Conservation (phyloP, 1,284 basidiomycete species). For the Melampsora occidentalis region DNA sequence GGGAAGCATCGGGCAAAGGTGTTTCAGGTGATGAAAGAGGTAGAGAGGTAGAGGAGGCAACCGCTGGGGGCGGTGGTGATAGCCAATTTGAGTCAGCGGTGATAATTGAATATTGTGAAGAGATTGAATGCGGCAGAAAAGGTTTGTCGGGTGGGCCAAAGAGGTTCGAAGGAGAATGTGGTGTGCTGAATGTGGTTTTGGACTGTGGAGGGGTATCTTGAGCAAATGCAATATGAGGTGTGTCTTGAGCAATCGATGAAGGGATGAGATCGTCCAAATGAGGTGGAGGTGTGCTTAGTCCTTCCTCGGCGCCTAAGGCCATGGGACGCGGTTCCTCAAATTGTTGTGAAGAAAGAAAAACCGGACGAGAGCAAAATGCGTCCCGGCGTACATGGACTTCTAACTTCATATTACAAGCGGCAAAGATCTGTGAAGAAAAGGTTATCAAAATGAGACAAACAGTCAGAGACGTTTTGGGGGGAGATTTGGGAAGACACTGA, state of each 20-base stretch:
- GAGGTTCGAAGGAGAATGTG: not conserved
- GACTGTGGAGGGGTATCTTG: slow-evolving; percentile 10
- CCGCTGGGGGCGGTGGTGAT: not conserved
- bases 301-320: no score
- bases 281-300: not conserved
- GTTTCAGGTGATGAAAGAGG: not conserved
- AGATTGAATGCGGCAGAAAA: not conserved
- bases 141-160: not conserved
- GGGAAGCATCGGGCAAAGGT: not conserved
- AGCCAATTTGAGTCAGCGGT: slow-evolving; percentile 1
- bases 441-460: not conserved
- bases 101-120: slow-evolving; percentile 3
- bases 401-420: slow-evolving; percentile 12
- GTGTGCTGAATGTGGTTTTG: not conserved
- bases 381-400: slow-evolving; percentile 3
- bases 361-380: slow-evolving; percentile 10
- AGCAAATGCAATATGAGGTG: slow-evolving; percentile 6
- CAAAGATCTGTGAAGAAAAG: slow-evolving; percentile 6
- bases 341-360: not conserved
- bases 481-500: not conserved
- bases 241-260: not conserved
- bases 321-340: no score
- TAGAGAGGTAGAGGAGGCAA: not conserved
- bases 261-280: not conserved
- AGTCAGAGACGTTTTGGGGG: not conserved